Percentiles rank a stretch among this genome's conserved stretches.
These are phyloP conservation scores for Elsinoe batatas DNA, from an alignment of 2,329 filamentous ascomycete genomes.

Conservation along the genomic window DNA sequence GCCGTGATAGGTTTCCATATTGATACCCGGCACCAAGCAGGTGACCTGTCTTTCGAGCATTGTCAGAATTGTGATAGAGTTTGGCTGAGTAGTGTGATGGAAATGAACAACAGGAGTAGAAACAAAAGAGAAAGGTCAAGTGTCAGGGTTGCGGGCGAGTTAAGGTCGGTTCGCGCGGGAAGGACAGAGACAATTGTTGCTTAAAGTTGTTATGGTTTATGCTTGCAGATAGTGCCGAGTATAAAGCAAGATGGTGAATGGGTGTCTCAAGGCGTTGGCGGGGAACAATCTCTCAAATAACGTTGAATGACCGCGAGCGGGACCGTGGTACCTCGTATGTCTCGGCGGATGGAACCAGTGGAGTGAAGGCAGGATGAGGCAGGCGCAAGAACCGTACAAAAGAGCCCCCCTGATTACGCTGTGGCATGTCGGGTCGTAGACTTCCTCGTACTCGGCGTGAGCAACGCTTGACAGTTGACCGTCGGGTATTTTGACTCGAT, in stretches of 20 bases:
- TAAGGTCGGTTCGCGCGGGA: background rate
- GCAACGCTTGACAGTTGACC: background rate
- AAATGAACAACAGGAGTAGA: background rate
- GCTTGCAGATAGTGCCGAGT: slow-evolving; percentile 9
- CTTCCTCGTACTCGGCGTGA: background rate
- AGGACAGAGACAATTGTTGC: background rate
- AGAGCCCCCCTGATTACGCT: background rate
- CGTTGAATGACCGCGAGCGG: slow-evolving; percentile 4
- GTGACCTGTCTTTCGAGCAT: slow-evolving; percentile 14
- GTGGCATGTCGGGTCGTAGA: background rate
- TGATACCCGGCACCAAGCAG: slow-evolving; percentile 14
- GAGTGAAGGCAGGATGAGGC: background rate
- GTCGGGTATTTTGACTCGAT: slow-evolving; percentile 4
- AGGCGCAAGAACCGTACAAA: background rate
- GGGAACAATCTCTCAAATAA: slow-evolving; percentile 10
- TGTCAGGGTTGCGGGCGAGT: background rate
- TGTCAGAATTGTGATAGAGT: background rate
- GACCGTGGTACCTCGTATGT: background rate
- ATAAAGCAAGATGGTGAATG: slow-evolving; percentile 1
- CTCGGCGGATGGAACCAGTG: slow-evolving; percentile 1
- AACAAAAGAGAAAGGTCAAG: background rate
- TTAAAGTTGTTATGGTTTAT: slow-evolving; percentile 13
- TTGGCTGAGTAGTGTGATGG: background rate
- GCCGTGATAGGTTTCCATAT: slow-evolving; percentile 94
- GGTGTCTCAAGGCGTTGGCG: slow-evolving; percentile 4